Percentiles rank a stretch among this genome's conserved stretches.
Evolutionary conservation across 179 eudicot genomes (phyloP).

Genomic region (Nepenthes alata): DNA sequence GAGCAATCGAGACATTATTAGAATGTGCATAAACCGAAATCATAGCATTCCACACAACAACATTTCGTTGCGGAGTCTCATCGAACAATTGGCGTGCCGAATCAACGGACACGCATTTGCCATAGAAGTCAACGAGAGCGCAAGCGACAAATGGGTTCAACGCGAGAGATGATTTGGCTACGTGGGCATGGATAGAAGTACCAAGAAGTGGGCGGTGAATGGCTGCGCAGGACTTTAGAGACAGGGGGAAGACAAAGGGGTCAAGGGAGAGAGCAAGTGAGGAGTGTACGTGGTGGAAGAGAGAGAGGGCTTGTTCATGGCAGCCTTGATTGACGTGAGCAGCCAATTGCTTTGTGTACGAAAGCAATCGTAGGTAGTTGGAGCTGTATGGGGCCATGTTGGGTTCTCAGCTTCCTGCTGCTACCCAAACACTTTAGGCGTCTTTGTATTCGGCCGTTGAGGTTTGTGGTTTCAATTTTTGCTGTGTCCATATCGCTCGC

Average conservation of each 20-base stretch:
- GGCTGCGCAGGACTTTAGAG: slow-evolving; percentile 51
- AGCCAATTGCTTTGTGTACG: slow-evolving; percentile 41
- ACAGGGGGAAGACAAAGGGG: slow-evolving; percentile 57
- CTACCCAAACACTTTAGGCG: too few species aligned
- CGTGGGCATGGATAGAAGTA: slow-evolving; percentile 37
- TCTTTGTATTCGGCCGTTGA: too few species aligned
- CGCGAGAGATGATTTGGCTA: slow-evolving; percentile 22
- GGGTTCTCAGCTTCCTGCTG: not conserved
- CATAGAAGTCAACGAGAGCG: slow-evolving; percentile 29
- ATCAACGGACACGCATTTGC: slow-evolving; percentile 21
- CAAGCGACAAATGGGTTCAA: slow-evolving; percentile 52
- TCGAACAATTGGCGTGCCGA: slow-evolving; percentile 27
- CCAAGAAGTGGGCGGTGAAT: slow-evolving; percentile 24
- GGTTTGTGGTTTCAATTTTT: too few species aligned
- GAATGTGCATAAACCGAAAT: slow-evolving; percentile 24
- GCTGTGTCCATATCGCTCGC: too few species aligned
- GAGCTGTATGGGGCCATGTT: slow-evolving; percentile 36
- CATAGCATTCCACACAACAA: slow-evolving; percentile 32
- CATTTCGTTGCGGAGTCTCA: slow-evolving; percentile 19
- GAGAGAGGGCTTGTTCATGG: slow-evolving; percentile 41
- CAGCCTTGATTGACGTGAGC: slow-evolving; percentile 44
- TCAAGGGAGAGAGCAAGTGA: slow-evolving; percentile 31
- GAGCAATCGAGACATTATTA: slow-evolving; percentile 20
- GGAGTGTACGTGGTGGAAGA: slow-evolving; percentile 49
- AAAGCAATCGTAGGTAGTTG: slow-evolving; percentile 40